A percentile compares a stretch with the other conserved stretches of the same genome.
phyloP scores from a whole-genome alignment of 352 stramenopile species.

The Labyrinthula sp. region DNA sequence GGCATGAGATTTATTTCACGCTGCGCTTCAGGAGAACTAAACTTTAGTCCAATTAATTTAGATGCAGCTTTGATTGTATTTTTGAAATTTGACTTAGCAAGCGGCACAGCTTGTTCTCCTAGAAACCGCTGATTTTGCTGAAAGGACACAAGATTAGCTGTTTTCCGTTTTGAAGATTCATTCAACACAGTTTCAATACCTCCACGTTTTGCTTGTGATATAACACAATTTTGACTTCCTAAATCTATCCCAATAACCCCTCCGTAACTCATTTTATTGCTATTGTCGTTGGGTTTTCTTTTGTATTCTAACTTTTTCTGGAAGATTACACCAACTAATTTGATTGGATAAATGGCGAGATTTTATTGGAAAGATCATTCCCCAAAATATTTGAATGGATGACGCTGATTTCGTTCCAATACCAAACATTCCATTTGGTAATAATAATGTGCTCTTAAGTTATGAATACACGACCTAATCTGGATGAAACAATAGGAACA shows the following conservation, averaged over 20 bases:
- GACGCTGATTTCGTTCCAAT: no score
- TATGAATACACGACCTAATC: no score
- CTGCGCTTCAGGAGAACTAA: constrained; percentile 78
- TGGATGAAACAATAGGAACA: no score
- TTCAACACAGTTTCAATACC: constrained; percentile 94
- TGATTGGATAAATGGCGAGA: no score
- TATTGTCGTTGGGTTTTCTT: no score
- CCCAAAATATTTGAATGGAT: no score
- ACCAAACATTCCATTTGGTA: no score
- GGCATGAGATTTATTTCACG: constrained; percentile 66
- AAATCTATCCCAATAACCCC: constrained; percentile 69
- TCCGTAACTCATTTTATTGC: no score
- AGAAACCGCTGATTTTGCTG: constrained; percentile 58
- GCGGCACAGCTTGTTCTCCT: constrained; percentile 60
- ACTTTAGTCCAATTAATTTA: constrained; percentile 83
- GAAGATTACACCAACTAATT: no score
- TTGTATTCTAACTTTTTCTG: no score
- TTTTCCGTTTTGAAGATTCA: constrained; percentile 94
- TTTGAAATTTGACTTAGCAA: constrained; percentile 74
- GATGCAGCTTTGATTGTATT: constrained; percentile 92
- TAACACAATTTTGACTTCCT: constrained; percentile 67
- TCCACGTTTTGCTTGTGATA: constrained; percentile 63
- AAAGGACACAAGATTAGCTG: constrained; percentile 35
- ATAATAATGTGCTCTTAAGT: no score
- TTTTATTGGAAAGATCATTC: no score